Evolutionary conservation across 2,329 filamentous ascomycete species (phyloP), one percentile per base, ranked within the genome.

Genomic region (Pseudogymnoascus sp.): DNA sequence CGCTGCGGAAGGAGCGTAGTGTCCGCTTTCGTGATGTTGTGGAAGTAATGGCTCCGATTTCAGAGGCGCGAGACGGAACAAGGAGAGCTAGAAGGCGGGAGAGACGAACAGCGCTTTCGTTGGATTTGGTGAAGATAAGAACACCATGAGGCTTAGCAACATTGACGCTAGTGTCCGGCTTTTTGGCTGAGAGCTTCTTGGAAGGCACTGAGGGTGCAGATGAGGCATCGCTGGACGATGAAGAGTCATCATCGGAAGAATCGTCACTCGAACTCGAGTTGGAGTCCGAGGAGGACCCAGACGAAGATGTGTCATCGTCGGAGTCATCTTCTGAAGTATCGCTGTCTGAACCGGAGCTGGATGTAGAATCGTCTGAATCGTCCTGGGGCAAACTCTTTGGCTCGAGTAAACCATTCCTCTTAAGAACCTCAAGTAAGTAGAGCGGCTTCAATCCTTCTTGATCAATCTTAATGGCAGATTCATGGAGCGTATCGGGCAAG

Each of bases 61-160:
- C 77, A 1, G 78, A 71, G 2, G 82, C 77, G 35, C 88, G 77
- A 0, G 79, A 74, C 0, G 87, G 86, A 17, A 84, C 80, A 21
- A 96, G 79, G 1, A 93, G 78, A 1, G 80, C 78, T 10, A 97
- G 80, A 0, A 97, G 85, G 19, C 91, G 88, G 1, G 89, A 87
- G n/a, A 97, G 83, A 64, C 95, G 89, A n/a, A 90, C 82, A 1
- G 93, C 91, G 17, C 88, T 86, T 74, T 96, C 92, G 73, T 93
- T 96, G 64, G 90, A 96, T 70, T 91, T 91, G 57, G 92, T 93
- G 74, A 97, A 97, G 68, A 97, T 86, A 36, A 97, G 81, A 10
- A 88, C 85, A 23, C 72, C 72, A 1, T 66, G 67, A 33, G 69
- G 65, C 4, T 76, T 79, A 73, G 73, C 19, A 68, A 66, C 36